These are phyloP conservation scores for Cystofilobasidium bisporidii DNA, from an alignment of 768 basidiomycete genomes.

Conservation along the genomic window DNA sequence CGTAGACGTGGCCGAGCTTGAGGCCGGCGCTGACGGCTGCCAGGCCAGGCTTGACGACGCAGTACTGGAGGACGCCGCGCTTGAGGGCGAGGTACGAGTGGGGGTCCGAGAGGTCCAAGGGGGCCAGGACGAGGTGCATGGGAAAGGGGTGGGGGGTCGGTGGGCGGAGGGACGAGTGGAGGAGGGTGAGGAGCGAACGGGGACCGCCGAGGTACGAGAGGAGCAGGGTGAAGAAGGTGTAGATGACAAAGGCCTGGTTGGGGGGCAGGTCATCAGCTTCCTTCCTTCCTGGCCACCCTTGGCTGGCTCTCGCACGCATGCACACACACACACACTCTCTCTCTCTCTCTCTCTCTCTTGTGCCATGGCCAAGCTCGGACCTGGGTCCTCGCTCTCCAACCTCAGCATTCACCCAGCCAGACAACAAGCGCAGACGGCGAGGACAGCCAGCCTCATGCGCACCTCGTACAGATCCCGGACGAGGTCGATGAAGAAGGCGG, in stretches of 20 bases:
- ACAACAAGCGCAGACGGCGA: background rate
- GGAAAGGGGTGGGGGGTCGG: constrained; percentile 84
- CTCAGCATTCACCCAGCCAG: no score
- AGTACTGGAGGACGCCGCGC: constrained; percentile 93
- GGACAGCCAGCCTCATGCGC: constrained; percentile 28
- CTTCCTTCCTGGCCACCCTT: background rate
- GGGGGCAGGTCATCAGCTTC: background rate
- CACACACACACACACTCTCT: no score
- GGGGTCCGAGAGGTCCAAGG: constrained; percentile 90
- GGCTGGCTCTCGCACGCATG: no score
- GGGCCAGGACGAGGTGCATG: constrained; percentile 65
- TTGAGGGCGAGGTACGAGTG: constrained; percentile 88
- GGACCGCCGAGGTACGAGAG: constrained; percentile 61
- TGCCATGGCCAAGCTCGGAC: no score
- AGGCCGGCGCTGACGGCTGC: constrained; percentile 74
- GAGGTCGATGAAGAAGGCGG: constrained; percentile 91
- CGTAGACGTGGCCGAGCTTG: constrained; percentile 75
- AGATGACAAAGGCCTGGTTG: constrained; percentile 48
- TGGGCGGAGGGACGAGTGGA: constrained; percentile 64
- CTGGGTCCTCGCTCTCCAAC: no score
- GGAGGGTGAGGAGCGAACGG: constrained; percentile 76
- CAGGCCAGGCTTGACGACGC: constrained; percentile 86
- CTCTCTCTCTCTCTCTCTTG: no score
- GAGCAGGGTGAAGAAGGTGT: constrained; percentile 37
- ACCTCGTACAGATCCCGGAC: constrained; percentile 95